Percentiles rank a stretch among this genome's conserved stretches.
phyloP scores from a whole-genome alignment of 2,329 filamentous ascomycete species.

The Neophaeococcomyces aloes region DNA sequence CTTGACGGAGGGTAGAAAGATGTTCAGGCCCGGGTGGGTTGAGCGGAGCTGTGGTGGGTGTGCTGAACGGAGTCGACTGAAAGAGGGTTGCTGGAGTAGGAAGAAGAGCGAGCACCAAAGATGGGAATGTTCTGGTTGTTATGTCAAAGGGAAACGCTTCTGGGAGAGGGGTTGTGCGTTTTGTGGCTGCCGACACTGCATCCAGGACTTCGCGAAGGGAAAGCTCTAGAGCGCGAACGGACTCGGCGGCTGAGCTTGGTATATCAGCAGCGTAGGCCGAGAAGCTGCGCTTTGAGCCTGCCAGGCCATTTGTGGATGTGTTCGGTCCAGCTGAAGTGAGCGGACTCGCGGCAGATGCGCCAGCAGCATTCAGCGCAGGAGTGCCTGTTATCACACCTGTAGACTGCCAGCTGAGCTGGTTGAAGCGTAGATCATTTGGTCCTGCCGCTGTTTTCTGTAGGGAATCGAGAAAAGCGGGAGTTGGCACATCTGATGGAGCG shows the following conservation, averaged over 20 bases:
- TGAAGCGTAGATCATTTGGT: conserved; percentile 38
- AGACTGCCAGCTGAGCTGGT: conserved; percentile 60
- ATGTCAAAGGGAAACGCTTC: conserved; percentile 69
- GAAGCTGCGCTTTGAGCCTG: conserved; percentile 20
- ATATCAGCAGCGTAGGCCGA: conserved; percentile 19
- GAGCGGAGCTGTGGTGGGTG: conserved; percentile 70
- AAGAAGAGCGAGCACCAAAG: conserved; percentile 70
- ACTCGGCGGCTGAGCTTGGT: conserved; percentile 42
- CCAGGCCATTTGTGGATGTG: neutral
- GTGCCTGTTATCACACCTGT: conserved; percentile 72
- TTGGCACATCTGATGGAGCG: neutral
- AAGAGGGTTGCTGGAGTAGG: conserved; percentile 72
- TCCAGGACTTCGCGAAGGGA: conserved; percentile 73
- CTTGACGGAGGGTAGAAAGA: conserved; percentile 57
- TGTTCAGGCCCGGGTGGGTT: conserved; percentile 63
- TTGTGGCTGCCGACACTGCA: conserved; percentile 64
- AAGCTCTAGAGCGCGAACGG: conserved; percentile 71
- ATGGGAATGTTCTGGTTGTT: conserved; percentile 72
- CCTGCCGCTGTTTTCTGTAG: conserved; percentile 28
- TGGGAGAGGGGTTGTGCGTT: conserved; percentile 31
- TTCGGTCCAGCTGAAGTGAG: conserved; percentile 24
- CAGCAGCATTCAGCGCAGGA: conserved; percentile 41
- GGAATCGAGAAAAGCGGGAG: conserved; percentile 30
- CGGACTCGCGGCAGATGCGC: conserved; percentile 27
- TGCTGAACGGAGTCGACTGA: conserved; percentile 61